These are phyloP conservation scores for Xylariales sp. DNA, from an alignment of 2,329 filamentous ascomycete species.

Conservation along the genomic window DNA sequence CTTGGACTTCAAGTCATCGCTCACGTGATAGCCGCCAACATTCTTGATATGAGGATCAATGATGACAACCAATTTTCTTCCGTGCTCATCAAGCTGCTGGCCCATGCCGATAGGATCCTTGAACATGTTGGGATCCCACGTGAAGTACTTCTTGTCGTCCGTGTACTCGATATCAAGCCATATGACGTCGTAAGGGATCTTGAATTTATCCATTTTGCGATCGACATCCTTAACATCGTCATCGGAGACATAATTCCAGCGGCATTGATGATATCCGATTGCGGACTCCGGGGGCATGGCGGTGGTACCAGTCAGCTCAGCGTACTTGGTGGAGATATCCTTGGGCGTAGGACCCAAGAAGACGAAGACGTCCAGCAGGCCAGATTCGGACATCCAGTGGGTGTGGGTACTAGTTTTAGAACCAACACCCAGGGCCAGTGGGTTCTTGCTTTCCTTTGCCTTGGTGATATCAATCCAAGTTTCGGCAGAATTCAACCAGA, in stretches of 20 bases:
- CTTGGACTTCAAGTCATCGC: conserved; percentile 78
- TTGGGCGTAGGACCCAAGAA: conserved; percentile 86
- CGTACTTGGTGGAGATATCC: conserved; percentile 77
- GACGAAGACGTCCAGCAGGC: conserved; percentile 86
- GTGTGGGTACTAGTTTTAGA: conserved; percentile 76
- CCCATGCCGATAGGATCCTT: conserved; percentile 82
- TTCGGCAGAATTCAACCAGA: conserved; percentile 96
- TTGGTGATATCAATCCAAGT: conserved; percentile 97
- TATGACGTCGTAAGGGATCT: conserved; percentile 97
- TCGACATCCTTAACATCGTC: conserved; percentile 97
- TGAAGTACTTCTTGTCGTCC: conserved; percentile 96
- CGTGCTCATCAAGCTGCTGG: conserved; percentile 77
- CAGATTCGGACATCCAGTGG: conserved; percentile 95
- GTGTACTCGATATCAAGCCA: conserved; percentile 99
- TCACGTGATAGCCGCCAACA: conserved; percentile 68
- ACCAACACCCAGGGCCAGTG: conserved; percentile 66
- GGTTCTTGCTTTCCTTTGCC: conserved; percentile 67
- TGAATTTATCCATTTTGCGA: conserved; percentile 89
- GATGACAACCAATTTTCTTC: conserved; percentile 87
- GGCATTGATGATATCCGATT: conserved; percentile 93
- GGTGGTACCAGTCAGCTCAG: conserved; percentile 86
- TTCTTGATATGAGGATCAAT: conserved; percentile 99
- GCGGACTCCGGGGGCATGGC: conserved; percentile 89
- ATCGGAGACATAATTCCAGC: conserved; percentile 98
- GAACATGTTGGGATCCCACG: conserved; percentile 89